Evolutionary conservation across 2,329 filamentous ascomycete genomes (phyloP).

Genomic region (Thelonectria discophora): DNA sequence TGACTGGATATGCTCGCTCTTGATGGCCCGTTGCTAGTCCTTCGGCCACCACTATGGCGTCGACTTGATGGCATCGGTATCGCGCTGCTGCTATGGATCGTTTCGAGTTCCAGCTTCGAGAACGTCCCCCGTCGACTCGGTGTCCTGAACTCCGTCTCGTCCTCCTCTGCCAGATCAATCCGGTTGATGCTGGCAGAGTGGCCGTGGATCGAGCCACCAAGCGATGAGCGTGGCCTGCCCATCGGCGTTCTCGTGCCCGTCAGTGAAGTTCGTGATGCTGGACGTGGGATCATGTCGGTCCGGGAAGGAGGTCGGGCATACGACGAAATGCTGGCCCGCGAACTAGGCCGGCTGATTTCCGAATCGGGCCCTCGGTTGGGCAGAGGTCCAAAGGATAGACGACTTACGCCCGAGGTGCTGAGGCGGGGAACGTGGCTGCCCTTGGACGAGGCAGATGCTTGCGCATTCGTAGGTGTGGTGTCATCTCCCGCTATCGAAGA

Average conservation of each 20-base stretch:
- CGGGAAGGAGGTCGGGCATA: constrained; percentile 64
- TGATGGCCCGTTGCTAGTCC: constrained; percentile 52
- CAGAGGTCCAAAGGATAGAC: constrained; percentile 70
- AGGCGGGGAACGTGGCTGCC: constrained; percentile 65
- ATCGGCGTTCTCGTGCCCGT: constrained; percentile 70
- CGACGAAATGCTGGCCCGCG: constrained; percentile 71
- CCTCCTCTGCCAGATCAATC: constrained; percentile 58
- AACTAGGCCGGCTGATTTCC: constrained; percentile 70
- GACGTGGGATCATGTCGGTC: constrained; percentile 65
- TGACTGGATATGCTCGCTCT: constrained; percentile 47
- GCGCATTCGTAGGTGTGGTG: constrained; percentile 56
- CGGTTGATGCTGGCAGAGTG: constrained; percentile 67
- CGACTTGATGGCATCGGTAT: constrained; percentile 58
- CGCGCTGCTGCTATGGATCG: constrained; percentile 48
- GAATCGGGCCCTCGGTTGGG: constrained; percentile 63
- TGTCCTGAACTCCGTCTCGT: constrained; percentile 57
- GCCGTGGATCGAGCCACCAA: constrained; percentile 70
- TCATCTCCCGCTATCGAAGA: constrained; percentile 63
- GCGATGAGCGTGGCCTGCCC: constrained; percentile 75
- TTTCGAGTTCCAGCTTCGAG: constrained; percentile 57
- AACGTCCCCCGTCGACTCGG: constrained; percentile 65
- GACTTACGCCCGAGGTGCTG: constrained; percentile 69
- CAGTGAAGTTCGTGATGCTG: constrained; percentile 72
- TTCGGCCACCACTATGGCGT: constrained; percentile 56
- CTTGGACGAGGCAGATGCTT: constrained; percentile 49